Base-by-base conservation (phyloP, 768 basidiomycete genomes). In the Mycena vulgaris region DNA sequence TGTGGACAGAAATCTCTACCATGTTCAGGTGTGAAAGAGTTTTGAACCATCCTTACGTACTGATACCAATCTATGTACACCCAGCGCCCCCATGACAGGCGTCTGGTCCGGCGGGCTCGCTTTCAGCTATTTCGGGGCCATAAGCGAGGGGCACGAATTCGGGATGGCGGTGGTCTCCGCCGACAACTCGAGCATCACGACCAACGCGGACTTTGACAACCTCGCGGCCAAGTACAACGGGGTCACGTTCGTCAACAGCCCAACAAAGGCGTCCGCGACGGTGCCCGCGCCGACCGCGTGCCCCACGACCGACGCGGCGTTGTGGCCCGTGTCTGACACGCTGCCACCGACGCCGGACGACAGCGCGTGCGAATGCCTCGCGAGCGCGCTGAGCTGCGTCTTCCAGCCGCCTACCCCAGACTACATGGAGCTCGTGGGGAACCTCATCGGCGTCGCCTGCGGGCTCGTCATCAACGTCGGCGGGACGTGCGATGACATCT, bases 21-120 rank as follows among this genome's bases (percentile, higher is more conserved):
- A 84, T 98, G 31, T 94, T 68, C 63, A 66, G 61, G 70, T 72
- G 6, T 14, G 35, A 37, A 37, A 37, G 14, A 37, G 14, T 7
- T 37, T 14, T 14, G 8, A 37, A 14, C 35, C 35, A 37, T n/a
- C 6, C 35, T 37, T 14, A 37, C 35, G 14, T 14, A 37, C 14
- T 37, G 6, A 7, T 37, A 37, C 6, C 35, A 14, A 37, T 37
- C 8, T 14, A 37, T 37, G 35, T 37, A 14, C 14, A 14, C 27
- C 92, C 79, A 88, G 93, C 68, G 77, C 87, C 8, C 80, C 92
- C 5, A 95, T 96, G 89, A 87, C 91, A 23, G 81, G 90, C 66
- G 91, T 92, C 51, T 97, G 93, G 91, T 95, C 94, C 25, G 96
- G 96, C 69, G 95, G 94, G 57, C 71, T 97, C 51, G 96, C 96